Percentiles rank a stretch among this genome's conserved stretches.
Conservation (phyloP, 1,139 yeast genomes). For the Candida anutae region DNA sequence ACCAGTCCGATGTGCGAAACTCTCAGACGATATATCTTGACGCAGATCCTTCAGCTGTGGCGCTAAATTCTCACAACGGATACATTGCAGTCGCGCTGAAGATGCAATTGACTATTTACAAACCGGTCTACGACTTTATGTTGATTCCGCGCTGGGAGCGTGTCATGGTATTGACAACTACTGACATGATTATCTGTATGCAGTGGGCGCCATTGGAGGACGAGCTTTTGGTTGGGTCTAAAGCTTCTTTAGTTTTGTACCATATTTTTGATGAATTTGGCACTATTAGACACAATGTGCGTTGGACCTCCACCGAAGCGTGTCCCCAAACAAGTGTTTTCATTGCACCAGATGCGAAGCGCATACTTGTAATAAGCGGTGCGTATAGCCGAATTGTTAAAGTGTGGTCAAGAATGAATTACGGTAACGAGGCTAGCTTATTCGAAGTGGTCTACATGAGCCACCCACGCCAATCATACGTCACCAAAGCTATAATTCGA, state of each 20-base stretch:
- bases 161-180: conserved; percentile 12
- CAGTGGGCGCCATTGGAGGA: conserved; percentile 58
- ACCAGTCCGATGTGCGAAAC: conserved; percentile 17
- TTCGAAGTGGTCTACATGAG: conserved; percentile 67
- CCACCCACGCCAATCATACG: conserved; percentile 45
- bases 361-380: conserved; percentile 55
- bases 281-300: conserved; percentile 14
- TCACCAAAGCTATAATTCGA: conserved; percentile 31
- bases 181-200: conserved; percentile 42
- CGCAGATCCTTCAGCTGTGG: conserved; percentile 58
- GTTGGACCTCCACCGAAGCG: conserved; percentile 55
- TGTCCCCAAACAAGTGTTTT: conserved; percentile 46
- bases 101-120: conserved; percentile 25
- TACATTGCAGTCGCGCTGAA: conserved; percentile 41
- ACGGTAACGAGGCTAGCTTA: conserved; percentile 56
- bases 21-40: conserved; percentile 74
- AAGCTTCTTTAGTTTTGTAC: conserved; percentile 44
- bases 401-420: conserved; percentile 71
- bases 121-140: conserved; percentile 40
- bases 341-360: conserved; percentile 57
- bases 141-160: conserved; percentile 43
- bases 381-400: conserved; percentile 60
- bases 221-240: conserved; percentile 59
- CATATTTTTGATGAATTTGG: conserved; percentile 42
- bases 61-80: conserved; percentile 54